A percentile compares a stretch with the other conserved stretches of the same genome.
Evolutionary conservation across 768 basidiomycete genomes (phyloP).

Genomic region (Rubroboletus satanas): DNA sequence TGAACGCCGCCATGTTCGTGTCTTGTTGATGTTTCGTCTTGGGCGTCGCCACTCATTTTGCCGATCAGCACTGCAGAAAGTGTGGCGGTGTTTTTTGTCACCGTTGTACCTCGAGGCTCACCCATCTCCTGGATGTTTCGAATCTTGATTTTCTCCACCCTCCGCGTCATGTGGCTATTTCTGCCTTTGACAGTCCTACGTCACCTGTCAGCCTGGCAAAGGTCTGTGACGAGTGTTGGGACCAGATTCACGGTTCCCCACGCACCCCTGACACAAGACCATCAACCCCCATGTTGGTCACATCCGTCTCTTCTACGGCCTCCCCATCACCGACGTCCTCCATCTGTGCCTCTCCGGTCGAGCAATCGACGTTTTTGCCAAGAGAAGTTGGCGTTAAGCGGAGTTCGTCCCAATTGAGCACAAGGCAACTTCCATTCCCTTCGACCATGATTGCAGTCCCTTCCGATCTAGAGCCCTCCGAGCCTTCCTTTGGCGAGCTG

Average conservation of each 20-base stretch:
- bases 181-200: slow-evolving; percentile 51
- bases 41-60: slow-evolving; percentile 17
- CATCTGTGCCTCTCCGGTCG: slow-evolving; percentile 33
- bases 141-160: slow-evolving; percentile 67
- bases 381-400: slow-evolving; percentile 20
- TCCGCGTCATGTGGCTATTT: slow-evolving; percentile 61
- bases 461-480: slow-evolving; percentile 30
- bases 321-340: slow-evolving; percentile 33
- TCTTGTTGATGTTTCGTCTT: background rate
- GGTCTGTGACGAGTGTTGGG: slow-evolving; percentile 76
- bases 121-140: slow-evolving; percentile 69
- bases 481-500: slow-evolving; percentile 63
- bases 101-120: slow-evolving; percentile 55
- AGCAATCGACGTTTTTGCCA: slow-evolving; percentile 22
- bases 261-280: slow-evolving; percentile 39
- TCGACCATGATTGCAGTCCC: slow-evolving; percentile 18
- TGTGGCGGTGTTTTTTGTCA: slow-evolving; percentile 77
- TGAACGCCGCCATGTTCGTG: slow-evolving; percentile 71
- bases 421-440: slow-evolving; percentile 25
- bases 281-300: slow-evolving; percentile 38
- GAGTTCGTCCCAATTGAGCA: slow-evolving; percentile 29
- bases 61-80: slow-evolving; percentile 71
- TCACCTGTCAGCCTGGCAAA: slow-evolving; percentile 57
- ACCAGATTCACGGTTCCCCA: slow-evolving; percentile 62
- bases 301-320: slow-evolving; percentile 29